Evolutionary conservation across 257 asterid genomes (phyloP).

Genomic region (Solanum appendiculatum): DNA sequence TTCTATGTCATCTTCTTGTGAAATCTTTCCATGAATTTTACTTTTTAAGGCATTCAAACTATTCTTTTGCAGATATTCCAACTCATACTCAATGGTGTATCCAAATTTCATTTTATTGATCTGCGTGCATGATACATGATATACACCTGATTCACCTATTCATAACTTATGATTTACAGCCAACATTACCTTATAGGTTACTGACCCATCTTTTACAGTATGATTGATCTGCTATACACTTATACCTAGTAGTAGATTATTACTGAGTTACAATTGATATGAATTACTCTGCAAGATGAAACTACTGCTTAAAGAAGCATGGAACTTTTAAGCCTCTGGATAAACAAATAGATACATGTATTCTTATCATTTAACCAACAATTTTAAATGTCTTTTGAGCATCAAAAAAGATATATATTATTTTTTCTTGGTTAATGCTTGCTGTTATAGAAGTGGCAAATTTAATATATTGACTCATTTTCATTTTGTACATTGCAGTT

Average conservation of each 20-base stretch:
- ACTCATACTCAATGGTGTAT: not conserved
- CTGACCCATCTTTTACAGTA: not conserved
- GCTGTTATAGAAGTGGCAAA: not conserved
- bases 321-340: not conserved
- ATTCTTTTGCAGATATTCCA: not conserved
- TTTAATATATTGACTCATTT: not conserved
- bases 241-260: not conserved
- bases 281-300: not conserved
- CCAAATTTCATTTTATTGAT: not conserved
- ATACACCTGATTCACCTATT: not conserved
- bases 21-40: not conserved
- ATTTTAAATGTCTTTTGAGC: not conserved
- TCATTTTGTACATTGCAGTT: slow-evolving; percentile 28
- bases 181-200: not conserved
- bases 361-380: not conserved
- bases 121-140: not conserved
- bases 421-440: not conserved
- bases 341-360: not conserved
- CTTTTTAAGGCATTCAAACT: not conserved
- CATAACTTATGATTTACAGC: not conserved
- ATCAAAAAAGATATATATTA: not conserved
- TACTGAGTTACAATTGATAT: not conserved
- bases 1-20: not conserved
- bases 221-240: not conserved
- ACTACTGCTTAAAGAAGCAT: not conserved